Evolutionary conservation across 1,139 yeast genomes (phyloP).

Genomic region (Sugiyamaella xylanicola): DNA sequence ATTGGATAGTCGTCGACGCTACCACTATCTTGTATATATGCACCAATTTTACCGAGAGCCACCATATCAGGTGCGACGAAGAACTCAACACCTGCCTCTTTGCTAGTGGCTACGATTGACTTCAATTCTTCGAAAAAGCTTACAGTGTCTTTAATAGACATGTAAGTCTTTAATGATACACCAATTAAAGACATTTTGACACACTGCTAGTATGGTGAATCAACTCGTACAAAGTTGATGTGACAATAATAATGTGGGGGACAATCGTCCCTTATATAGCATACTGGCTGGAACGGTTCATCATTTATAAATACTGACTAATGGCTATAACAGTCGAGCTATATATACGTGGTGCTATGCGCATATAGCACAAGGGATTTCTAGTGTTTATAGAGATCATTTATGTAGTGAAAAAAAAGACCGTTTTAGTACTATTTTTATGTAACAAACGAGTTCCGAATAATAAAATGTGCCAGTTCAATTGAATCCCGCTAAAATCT

Average conservation of each 20-base stretch:
- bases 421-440: no score
- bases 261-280: neutral
- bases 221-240: neutral
- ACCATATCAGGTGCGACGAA: slow-evolving; percentile 36
- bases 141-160: slow-evolving; percentile 25
- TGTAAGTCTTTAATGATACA: slow-evolving; percentile 33
- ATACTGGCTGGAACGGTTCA: neutral
- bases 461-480: no score
- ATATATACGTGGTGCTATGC: neutral
- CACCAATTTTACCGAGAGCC: slow-evolving; percentile 25
- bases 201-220: neutral
- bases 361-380: no score
- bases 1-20: neutral
- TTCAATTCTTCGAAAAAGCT: slow-evolving; percentile 23
- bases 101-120: slow-evolving; percentile 21
- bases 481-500: no score
- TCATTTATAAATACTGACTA: neutral
- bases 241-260: slow-evolving; percentile 4
- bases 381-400: no score
- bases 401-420: no score
- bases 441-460: no score
- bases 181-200: slow-evolving; percentile 24
- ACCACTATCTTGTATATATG: neutral
- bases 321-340: neutral
- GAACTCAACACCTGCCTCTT: slow-evolving; percentile 27